Base-by-base conservation (phyloP, 305 asterid genomes). In the Fraxinus baroniana region DNA sequence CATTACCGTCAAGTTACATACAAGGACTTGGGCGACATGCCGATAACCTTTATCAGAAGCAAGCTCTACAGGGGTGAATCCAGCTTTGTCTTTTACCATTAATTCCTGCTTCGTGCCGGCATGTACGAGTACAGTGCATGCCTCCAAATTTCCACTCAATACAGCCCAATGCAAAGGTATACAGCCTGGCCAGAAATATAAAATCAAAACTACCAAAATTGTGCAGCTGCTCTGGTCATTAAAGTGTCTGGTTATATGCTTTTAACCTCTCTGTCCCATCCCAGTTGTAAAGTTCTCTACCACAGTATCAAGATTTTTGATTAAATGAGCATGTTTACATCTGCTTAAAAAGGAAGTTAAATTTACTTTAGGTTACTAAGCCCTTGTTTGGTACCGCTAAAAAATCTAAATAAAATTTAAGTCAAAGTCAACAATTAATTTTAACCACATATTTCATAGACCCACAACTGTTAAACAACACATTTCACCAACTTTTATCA, bases 151-250 rank as follows among this genome's bases (percentile, higher is more conserved):
- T 86, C 98, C 99, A 83, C 93, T 91, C 87, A 94, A 79, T 76
- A 95, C 98, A 84, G 98, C 98, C 99, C 99, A 96, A 84, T 96
- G 99, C 86, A 96, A 87, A 81, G 99, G 99, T 77, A 97, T 93
- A 87, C 98, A 93, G 8, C 99, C 99, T 96, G 88, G 86, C 55
- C 82, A 87, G 77, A 83, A 78, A 85, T 49, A 81, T 80, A 39
- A 68, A 77, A 82, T 60, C 77, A 78, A 78, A 68, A 86, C 79
- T 62, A 80, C 76, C 37, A 41, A 84, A 70, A 82, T 46, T 28
- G 60, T 62, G 79, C 80, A 70, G 55, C 78, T 49, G 77, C 10
- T 30, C 32, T 28, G 86, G 76, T 72, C 49, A 49, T 66, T n/a
- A 85, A 74, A 17, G 82, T 0, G 75, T 35, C 49, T n/a, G 74